Percentiles rank a stretch among this genome's conserved stretches.
Evolutionary conservation across 2,329 filamentous ascomycete species (phyloP).

Genomic region (Fusarium penzigii): DNA sequence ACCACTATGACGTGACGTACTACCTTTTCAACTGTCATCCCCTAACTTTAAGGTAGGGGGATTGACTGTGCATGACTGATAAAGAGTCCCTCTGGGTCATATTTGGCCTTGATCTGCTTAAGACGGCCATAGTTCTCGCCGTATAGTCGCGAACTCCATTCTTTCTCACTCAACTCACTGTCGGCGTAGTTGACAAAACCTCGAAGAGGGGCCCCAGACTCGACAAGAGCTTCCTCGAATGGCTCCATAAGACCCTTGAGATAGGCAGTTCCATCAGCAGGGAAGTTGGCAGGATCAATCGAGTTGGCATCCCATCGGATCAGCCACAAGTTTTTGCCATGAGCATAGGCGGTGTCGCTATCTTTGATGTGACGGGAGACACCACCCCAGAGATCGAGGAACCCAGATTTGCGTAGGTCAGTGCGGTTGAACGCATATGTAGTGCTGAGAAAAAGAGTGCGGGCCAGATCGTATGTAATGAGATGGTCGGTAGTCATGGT

Average conservation of each 20-base stretch:
- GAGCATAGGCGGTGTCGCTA: conserved; percentile 21
- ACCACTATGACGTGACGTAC: no score
- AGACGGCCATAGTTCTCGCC: conserved; percentile 21
- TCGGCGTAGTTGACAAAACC: conserved; percentile 31
- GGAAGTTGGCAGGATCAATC: conserved; percentile 11
- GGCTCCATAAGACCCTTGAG: conserved; percentile 24
- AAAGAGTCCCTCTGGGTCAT: conserved; percentile 24
- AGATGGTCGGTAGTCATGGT: conserved; percentile 25
- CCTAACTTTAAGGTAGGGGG: conserved; percentile 8
- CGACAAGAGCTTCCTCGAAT: conserved; percentile 20
- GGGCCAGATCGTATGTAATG: conserved; percentile 20
- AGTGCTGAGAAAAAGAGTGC: conserved; percentile 17
- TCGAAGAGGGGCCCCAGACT: conserved; percentile 20
- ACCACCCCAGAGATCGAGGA: conserved; percentile 29
- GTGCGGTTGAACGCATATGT: conserved; percentile 25
- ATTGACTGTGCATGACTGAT: conserved; percentile 24
- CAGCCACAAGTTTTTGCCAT: conserved; percentile 26
- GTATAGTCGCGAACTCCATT: conserved; percentile 28
- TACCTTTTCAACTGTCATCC: no score
- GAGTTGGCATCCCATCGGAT: conserved; percentile 24
- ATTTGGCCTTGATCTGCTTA: conserved; percentile 21
- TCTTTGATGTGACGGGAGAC: conserved; percentile 23
- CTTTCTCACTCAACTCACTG: conserved; percentile 20
- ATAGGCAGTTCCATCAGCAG: conserved; percentile 20
- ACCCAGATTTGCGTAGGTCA: conserved; percentile 21